Evolutionary conservation across 2,329 filamentous ascomycete genomes (phyloP).

Genomic region (Claviceps sp.): DNA sequence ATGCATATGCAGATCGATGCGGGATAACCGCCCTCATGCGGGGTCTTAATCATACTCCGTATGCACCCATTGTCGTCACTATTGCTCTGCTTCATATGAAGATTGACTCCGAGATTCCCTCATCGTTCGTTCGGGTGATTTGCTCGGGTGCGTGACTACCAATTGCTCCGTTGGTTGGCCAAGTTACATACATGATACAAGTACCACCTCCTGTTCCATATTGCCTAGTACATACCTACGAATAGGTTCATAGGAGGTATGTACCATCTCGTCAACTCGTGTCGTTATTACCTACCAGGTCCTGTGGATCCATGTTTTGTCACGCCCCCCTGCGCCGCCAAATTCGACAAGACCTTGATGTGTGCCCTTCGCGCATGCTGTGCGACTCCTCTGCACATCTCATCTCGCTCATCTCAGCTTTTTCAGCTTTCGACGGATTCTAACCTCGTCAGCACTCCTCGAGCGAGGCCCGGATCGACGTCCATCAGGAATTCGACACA

Average conservation of each 20-base stretch:
- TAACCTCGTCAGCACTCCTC: not conserved
- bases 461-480: not conserved
- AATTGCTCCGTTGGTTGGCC: too few species aligned
- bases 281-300: not conserved
- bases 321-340: not conserved
- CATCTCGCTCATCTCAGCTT: not conserved
- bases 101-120: too few species aligned
- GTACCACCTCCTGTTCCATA: too few species aligned
- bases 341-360: not conserved
- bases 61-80: too few species aligned
- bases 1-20: too few species aligned
- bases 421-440: not conserved
- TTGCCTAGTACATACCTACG: not conserved
- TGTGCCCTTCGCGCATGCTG: not conserved
- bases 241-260: not conserved
- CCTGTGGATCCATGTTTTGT: slow-evolving; percentile 1
- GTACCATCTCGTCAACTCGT: not conserved
- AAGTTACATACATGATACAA: too few species aligned
- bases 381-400: not conserved
- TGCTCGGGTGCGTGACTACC: too few species aligned
- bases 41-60: too few species aligned
- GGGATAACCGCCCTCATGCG: too few species aligned
- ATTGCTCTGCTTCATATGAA: too few species aligned
- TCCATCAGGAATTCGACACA: not conserved
- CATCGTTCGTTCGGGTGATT: too few species aligned